Conservation (phyloP, 495 filamentous ascomycete genomes). For the Neurospora africana region DNA sequence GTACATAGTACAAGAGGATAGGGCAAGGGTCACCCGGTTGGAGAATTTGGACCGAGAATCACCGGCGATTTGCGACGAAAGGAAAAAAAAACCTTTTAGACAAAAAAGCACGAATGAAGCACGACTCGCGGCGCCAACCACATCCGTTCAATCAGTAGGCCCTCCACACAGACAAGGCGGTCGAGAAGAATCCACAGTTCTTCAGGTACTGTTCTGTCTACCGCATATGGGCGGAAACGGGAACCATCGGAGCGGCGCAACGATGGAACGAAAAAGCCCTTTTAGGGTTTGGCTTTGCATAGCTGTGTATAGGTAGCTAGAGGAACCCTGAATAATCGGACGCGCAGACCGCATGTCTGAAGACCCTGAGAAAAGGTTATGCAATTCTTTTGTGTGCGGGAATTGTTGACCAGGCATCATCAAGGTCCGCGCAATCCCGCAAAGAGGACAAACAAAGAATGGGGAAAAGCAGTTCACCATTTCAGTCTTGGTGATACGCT, state of each 20-base stretch:
- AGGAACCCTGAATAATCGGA: background rate
- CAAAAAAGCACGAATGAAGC: conserved; percentile 1
- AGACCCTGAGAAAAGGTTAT: background rate
- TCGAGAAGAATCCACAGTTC: background rate
- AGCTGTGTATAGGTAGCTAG: background rate
- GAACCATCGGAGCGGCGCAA: background rate
- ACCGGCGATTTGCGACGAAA: background rate
- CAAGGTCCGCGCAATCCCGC: background rate
- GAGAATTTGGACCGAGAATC: background rate
- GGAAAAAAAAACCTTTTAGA: background rate
- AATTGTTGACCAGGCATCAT: background rate
- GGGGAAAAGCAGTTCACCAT: background rate
- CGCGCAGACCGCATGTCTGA: background rate
- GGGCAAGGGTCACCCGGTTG: background rate
- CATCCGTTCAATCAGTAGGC: background rate
- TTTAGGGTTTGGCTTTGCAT: background rate
- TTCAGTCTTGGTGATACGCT: background rate
- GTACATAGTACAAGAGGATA: background rate
- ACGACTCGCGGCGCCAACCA: conserved; percentile 5
- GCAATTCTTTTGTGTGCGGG: background rate
- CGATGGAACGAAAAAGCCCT: background rate
- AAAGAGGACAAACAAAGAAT: background rate
- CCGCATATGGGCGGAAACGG: background rate
- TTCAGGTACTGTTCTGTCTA: background rate
- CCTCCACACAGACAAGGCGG: background rate